These are phyloP conservation scores for Escallonia rubra DNA, from an alignment of 129 eudicot genomes.

Conservation along the genomic window DNA sequence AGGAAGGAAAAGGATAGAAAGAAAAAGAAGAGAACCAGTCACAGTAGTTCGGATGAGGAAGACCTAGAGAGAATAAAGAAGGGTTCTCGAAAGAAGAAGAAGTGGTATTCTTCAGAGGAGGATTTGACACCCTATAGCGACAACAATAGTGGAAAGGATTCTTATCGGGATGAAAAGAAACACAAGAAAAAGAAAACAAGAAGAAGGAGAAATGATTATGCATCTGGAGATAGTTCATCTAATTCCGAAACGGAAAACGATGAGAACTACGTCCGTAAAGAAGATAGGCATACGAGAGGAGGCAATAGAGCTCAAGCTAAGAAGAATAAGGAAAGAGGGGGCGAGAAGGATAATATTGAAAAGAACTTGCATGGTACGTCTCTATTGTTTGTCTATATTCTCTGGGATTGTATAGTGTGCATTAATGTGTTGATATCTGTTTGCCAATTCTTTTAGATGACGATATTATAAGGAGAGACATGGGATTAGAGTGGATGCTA, in stretches of 20 bases:
- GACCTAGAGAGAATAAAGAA: conserved; percentile 53
- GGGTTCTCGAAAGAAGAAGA: conserved; percentile 66
- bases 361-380: too few species aligned
- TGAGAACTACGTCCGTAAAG: neutral
- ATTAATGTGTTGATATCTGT: neutral
- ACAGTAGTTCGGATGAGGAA: conserved; percentile 56
- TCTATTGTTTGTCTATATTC: too few species aligned
- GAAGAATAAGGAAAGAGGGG: conserved; percentile 19
- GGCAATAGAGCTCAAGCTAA: conserved; percentile 7
- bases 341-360: too few species aligned
- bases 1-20: conserved; percentile 36
- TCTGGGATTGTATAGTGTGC: too few species aligned
- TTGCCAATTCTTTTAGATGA: conserved; percentile 9
- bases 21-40: conserved; percentile 45
- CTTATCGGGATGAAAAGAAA: conserved; percentile 27
- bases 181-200: conserved; percentile 25
- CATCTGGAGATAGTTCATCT: conserved; percentile 27
- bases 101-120: conserved; percentile 81
- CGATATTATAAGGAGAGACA: conserved; percentile 53
- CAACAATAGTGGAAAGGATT: conserved; percentile 35
- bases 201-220: conserved; percentile 22
- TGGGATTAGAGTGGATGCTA: conserved; percentile 95
- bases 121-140: conserved; percentile 38
- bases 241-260: conserved; percentile 27
- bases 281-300: conserved; percentile 9